These are phyloP conservation scores for Colletotrichum ledebouriae DNA, from an alignment of 2,329 filamentous ascomycete genomes.

Conservation along the genomic window DNA sequence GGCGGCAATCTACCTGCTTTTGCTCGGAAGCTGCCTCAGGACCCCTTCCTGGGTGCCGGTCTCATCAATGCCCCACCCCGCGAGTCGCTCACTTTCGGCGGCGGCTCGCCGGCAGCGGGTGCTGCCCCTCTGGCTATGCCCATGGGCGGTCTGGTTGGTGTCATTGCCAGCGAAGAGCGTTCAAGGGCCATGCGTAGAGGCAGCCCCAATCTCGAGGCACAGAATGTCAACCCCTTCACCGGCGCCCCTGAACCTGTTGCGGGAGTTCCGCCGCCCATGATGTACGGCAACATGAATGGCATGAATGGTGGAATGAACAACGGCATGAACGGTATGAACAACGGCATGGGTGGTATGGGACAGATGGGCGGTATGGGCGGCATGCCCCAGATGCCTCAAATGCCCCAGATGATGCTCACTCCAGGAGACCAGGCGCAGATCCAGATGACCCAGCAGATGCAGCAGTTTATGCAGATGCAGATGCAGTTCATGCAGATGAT, in stretches of 20 bases:
- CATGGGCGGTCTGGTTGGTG: constrained; percentile 85
- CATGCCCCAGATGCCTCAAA: constrained; percentile 42
- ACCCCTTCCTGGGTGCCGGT: constrained; percentile 86
- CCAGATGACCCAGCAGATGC: constrained; percentile 86
- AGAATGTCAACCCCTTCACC: constrained; percentile 55
- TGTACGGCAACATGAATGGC: constrained; percentile 52
- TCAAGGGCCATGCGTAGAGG: constrained; percentile 82
- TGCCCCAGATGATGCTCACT: constrained; percentile 61
- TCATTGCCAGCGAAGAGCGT: constrained; percentile 88
- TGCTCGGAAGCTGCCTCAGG: constrained; percentile 83
- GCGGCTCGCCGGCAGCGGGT: constrained; percentile 61
- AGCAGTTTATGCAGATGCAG: constrained; percentile 92
- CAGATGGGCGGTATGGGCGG: constrained; percentile 50
- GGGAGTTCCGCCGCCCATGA: constrained; percentile 61
- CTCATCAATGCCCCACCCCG: constrained; percentile 79
- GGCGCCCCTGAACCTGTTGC: constrained; percentile 60
- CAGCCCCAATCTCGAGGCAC: constrained; percentile 76
- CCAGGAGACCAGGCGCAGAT: constrained; percentile 80
- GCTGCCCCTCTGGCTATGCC: constrained; percentile 61
- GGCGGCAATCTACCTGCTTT: constrained; percentile 79
- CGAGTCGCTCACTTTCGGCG: constrained; percentile 80
- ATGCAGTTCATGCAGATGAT: constrained; percentile 96
- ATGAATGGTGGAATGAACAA: constrained; percentile 28
- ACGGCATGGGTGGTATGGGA: constrained; percentile 45
- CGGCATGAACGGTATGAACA: constrained; percentile 29